Conservation (phyloP, 495 filamentous ascomycete genomes). For the Friedmanniomyces endolithicus region DNA sequence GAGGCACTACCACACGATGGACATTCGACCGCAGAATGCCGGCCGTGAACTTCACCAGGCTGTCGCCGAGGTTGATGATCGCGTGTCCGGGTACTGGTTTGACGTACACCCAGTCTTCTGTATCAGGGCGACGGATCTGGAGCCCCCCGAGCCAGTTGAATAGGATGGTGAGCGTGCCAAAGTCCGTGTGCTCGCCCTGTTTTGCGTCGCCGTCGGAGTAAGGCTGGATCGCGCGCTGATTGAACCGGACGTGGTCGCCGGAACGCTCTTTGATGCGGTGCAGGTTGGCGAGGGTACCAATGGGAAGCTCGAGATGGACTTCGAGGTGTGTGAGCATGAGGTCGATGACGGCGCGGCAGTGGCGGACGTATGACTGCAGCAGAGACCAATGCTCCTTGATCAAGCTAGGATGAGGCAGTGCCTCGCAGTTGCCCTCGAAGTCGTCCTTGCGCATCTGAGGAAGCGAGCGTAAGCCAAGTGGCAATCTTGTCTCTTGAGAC, state of each 20-base stretch:
- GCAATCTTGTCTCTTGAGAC: not conserved
- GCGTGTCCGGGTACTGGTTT: conserved; percentile 45
- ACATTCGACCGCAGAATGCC: conserved; percentile 49
- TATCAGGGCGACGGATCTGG: conserved; percentile 39
- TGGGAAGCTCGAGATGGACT: conserved; percentile 11
- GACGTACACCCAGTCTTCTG: conserved; percentile 43
- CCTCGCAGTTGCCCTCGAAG: conserved; percentile 12
- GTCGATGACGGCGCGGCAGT: conserved; percentile 16
- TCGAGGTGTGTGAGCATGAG: conserved; percentile 12
- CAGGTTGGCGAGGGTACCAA: conserved; percentile 5
- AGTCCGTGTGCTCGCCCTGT: conserved; percentile 24
- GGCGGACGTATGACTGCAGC: conserved; percentile 4
- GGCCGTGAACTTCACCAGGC: conserved; percentile 51
- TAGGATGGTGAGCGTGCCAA: conserved; percentile 46
- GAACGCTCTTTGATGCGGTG: conserved; percentile 13
- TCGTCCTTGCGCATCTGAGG: conserved; percentile 12
- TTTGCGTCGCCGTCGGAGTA: not conserved
- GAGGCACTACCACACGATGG: conserved; percentile 48
- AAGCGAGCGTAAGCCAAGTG: not conserved
- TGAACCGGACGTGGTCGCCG: conserved; percentile 20
- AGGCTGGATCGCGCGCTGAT: conserved; percentile 4
- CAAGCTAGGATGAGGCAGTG: conserved; percentile 5
- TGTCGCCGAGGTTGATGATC: conserved; percentile 56
- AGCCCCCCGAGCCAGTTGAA: conserved; percentile 51
- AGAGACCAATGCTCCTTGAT: conserved; percentile 8